phyloP scores from a whole-genome alignment of 805 yeast species.

The Candida nanaspora region DNA sequence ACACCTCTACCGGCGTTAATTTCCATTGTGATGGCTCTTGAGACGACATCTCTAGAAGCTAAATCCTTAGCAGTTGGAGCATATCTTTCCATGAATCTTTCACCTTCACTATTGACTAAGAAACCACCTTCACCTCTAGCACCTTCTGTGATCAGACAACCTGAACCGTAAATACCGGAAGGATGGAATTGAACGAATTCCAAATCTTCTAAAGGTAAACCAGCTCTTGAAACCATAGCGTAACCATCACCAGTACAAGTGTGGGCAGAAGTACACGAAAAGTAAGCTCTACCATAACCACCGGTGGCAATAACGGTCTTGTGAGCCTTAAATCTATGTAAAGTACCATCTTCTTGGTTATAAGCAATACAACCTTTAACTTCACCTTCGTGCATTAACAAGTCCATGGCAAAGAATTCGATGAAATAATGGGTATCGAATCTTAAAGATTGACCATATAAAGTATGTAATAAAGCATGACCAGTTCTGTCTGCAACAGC shows the following conservation, averaged over 20 bases:
- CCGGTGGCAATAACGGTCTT: slow-evolving; percentile 97
- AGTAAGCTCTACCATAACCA: slow-evolving; percentile 97
- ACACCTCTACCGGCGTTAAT: slow-evolving; percentile 99
- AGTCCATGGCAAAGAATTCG: slow-evolving; percentile 93
- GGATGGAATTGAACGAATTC: slow-evolving; percentile 99
- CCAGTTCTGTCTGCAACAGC: slow-evolving; percentile 99
- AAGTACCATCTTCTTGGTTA: slow-evolving; percentile 98
- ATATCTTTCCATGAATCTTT: slow-evolving; percentile 98
- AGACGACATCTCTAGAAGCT: slow-evolving; percentile 97
- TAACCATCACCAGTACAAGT: slow-evolving; percentile 99
- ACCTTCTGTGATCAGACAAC: slow-evolving; percentile 98
- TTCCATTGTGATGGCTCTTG: slow-evolving; percentile 97
- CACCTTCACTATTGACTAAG: slow-evolving; percentile 94
- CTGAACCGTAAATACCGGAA: slow-evolving; percentile 98
- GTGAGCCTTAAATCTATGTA: slow-evolving; percentile 96
- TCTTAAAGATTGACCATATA: slow-evolving; percentile 93
- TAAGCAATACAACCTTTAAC: slow-evolving; percentile 96
- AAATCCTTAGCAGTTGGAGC: slow-evolving; percentile 98
- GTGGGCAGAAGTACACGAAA: slow-evolving; percentile 98
- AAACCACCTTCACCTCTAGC: slow-evolving; percentile 99
- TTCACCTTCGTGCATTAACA: slow-evolving; percentile 90
- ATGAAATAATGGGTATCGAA: slow-evolving; percentile 97
- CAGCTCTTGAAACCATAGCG: slow-evolving; percentile 98
- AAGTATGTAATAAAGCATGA: slow-evolving; percentile 90
- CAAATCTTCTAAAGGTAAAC: slow-evolving; percentile 93